Base-by-base conservation (phyloP, 768 basidiomycete species). In the Suillus paluster region DNA sequence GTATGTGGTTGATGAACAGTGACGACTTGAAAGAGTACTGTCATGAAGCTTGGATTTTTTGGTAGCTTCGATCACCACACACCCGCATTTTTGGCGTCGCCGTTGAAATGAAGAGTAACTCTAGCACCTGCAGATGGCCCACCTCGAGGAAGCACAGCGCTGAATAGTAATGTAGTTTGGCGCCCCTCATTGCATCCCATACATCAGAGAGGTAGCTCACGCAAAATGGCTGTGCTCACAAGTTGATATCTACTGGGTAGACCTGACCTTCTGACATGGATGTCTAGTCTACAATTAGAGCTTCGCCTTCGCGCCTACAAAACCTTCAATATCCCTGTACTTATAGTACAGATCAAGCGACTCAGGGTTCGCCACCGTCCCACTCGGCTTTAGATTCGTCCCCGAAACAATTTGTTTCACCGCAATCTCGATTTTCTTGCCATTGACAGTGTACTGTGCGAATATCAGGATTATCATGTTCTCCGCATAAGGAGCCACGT, bases 341-440 rank as follows among this genome's bases (percentile, higher is more conserved):
- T 83, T 85, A 73, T 89, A 87, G 65, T 89, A 91, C 17, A 85
- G 71, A 60, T 87, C 72, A 49, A 90, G 78, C 0, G 85, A 83
- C 57, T 88, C 86, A 0, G 89, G 89, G 68, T 91, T 91, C 8
- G 88, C 87, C 21, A 91, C 88, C 2, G 89, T 91, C 21, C 89
- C 89, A 63, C 89, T 91, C 4, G 89, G 88, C 66, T 84, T 80
- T 46, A 90, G 64, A 61, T 83, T 79, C 12, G 79, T 77, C 1
- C 89, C 89, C n/a, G 88, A 90, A 45, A 91, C 80, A 60, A 91
- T 88, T 67, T 90, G 88, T 72, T 91, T 91, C 55, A 91, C 86
- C 3, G 87, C 89, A 33, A 91, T 90, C 74, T 91, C 90, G 46
- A 91, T 89, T 70, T 90, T 91, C 79, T 91, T 92, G 11, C 85